Percentiles rank a stretch among this genome's conserved stretches.
phyloP scores from a whole-genome alignment of 768 basidiomycete genomes.

The Psilocybe azurescens region DNA sequence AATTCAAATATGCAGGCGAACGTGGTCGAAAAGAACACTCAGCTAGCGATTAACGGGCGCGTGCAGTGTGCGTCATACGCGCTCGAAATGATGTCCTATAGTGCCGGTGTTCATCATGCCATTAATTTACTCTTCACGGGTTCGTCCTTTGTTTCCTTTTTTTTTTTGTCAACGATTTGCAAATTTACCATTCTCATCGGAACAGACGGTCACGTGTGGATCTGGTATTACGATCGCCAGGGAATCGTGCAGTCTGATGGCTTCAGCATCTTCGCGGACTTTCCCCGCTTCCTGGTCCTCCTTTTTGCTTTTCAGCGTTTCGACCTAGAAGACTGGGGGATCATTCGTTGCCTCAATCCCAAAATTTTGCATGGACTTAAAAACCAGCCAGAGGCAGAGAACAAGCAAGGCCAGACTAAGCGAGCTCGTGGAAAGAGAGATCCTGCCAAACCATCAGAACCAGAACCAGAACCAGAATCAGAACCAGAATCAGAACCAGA shows the following conservation, averaged over 20 bases:
- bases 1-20: background rate
- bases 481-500: background rate
- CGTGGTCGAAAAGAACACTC: background rate
- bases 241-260: slow-evolving; percentile 27
- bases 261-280: slow-evolving; percentile 26
- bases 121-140: slow-evolving; percentile 21
- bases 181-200: background rate
- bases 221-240: slow-evolving; percentile 30
- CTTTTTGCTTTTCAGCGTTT: slow-evolving; percentile 31
- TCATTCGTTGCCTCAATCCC: slow-evolving; percentile 10
- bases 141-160: slow-evolving; percentile 3
- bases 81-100: slow-evolving; percentile 17
- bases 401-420: no score
- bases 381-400: background rate
- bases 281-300: slow-evolving; percentile 28
- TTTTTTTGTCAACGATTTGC: background rate
- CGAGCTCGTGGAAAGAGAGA: background rate
- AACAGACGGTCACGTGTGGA: slow-evolving; percentile 25
- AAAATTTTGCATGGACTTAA: background rate
- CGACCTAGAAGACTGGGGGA: slow-evolving; percentile 25
- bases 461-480: background rate
- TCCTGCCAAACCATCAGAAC: background rate
- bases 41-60: background rate
- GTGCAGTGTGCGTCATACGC: slow-evolving; percentile 18
- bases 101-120: slow-evolving; percentile 11